Evolutionary conservation across 805 yeast species (phyloP), one percentile per base, ranked within the genome.

Genomic region (Peterozyma toletana): DNA sequence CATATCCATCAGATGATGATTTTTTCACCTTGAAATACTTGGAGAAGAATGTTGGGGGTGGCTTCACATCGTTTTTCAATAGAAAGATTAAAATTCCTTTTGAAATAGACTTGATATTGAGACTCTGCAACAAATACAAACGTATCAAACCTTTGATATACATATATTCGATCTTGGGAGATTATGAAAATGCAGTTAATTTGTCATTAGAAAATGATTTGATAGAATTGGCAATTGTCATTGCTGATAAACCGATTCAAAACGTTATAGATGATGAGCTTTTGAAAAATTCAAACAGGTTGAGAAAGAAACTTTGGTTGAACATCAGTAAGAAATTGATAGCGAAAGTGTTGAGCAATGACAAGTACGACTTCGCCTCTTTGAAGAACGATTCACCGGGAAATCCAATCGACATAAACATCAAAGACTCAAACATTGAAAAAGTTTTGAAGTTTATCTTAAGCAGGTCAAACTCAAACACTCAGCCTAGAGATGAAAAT

Each of bases 151-250:
- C 90, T 1, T 89, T 96, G 1, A 78, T 88, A 9, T 72, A 75
- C 46, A 72, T 93, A n/a, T 79, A 84, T 52, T 76, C 93, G 1
- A 67, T 76, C 41, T 62, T 87, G 60, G 77, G 72, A 3, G 69
- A 85, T 38, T 86, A 73, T 55, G 95, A 88, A 48, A 89, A 86
- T 43, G 97, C 98, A 0, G 78, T 90, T 33, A 70, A 71, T 40
- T 59, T 93, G 44, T 91, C 96, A 0, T 64, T 93, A 38, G 71
- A 75, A 3, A 63, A 77, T 48, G 75, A 76, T 31, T 64, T 83
- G 52, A 62, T 78, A 5, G 82, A 80, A 18, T 64, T 77, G 37
- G 90, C 84, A 2, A 68, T 71, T 29, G 57, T 68, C 3, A 71
- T 78, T 9, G 84, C 85, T 2, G 82, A 78, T 47, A 71, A 70